A percentile compares a stretch with the other conserved stretches of the same genome.
These are phyloP conservation scores for Saccharata proteae DNA, from an alignment of 2,329 filamentous ascomycete species.

Conservation along the genomic window DNA sequence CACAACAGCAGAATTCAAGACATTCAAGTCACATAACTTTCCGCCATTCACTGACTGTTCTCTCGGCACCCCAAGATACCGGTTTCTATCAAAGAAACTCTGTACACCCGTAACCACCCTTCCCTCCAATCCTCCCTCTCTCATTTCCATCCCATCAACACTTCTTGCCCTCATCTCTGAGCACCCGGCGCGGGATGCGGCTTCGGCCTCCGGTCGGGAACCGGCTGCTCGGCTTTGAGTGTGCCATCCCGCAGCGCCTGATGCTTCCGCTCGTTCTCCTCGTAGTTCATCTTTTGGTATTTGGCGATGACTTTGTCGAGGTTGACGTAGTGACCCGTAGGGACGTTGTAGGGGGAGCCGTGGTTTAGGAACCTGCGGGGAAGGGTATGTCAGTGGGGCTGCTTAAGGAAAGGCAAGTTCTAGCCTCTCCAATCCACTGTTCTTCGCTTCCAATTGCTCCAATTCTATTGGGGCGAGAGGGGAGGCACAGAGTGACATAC, in stretches of 20 bases:
- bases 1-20: too few species aligned
- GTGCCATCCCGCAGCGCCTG: constrained; percentile 27
- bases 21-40: too few species aligned
- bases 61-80: too few species aligned
- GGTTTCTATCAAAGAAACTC: too few species aligned
- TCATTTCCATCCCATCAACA: too few species aligned
- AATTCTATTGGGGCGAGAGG: not conserved
- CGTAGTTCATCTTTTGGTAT: constrained; percentile 46
- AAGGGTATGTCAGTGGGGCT: not conserved
- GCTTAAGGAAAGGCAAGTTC: too few species aligned
- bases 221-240: constrained; percentile 15
- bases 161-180: too few species aligned
- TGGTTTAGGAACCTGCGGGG: constrained; percentile 43
- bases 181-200: too few species aligned
- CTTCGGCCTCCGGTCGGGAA: too few species aligned
- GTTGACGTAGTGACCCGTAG: constrained; percentile 47
- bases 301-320: constrained; percentile 49
- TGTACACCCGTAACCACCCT: too few species aligned
- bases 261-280: constrained; percentile 45
- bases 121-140: too few species aligned
- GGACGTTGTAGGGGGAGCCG: constrained; percentile 51
- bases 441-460: not conserved
- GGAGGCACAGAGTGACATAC: constrained; percentile 35
- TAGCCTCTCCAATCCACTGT: not conserved
- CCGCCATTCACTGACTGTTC: too few species aligned